Conservation (phyloP, 2,329 filamentous ascomycete genomes). For the Colletotrichum gigasporum region DNA sequence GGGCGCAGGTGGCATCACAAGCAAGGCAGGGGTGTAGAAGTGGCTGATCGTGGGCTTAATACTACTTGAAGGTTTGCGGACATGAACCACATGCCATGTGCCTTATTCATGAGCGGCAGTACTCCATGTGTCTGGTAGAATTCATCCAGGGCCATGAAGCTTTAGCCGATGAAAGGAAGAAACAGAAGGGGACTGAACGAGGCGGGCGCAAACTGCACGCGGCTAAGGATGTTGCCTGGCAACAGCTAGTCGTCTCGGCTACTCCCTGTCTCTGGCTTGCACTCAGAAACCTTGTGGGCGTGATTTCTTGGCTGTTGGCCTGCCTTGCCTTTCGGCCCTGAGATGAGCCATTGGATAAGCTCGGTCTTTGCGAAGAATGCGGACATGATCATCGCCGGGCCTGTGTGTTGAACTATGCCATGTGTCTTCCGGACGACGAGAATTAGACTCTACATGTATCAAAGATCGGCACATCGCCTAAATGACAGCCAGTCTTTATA, state of each 20-base stretch:
- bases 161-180: too few species aligned
- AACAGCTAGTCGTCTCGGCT: not conserved
- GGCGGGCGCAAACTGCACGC: too few species aligned
- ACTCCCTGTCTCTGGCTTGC: not conserved
- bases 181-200: too few species aligned
- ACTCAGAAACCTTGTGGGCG: not conserved
- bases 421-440: not conserved
- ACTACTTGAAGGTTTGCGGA: not conserved
- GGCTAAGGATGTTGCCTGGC: not conserved
- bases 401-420: not conserved
- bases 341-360: not conserved
- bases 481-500: too few species aligned
- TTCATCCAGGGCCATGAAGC: not conserved
- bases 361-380: not conserved
- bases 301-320: not conserved
- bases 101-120: not conserved
- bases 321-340: not conserved
- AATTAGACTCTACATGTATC: not conserved
- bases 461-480: not conserved
- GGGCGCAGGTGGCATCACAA: not conserved
- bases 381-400: not conserved
- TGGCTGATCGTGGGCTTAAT: not conserved
- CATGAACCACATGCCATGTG: not conserved
- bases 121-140: not conserved
- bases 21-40: too few species aligned